These are phyloP conservation scores for Chlamydomonas sp. DNA, from an alignment of 139 green algal species.

Conservation along the genomic window DNA sequence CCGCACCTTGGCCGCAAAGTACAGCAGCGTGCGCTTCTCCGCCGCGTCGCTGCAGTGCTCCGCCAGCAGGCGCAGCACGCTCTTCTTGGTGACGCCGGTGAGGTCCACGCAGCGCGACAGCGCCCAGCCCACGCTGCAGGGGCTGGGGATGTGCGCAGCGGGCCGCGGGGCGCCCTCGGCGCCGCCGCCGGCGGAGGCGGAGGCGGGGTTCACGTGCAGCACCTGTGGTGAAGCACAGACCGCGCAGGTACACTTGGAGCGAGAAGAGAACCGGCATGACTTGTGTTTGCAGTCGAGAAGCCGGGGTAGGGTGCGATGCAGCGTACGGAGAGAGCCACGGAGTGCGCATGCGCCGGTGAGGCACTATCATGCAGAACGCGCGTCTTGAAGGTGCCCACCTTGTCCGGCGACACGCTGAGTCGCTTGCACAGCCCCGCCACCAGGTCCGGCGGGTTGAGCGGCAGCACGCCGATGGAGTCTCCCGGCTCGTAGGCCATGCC, in stretches of 20 bases:
- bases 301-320: too few species aligned
- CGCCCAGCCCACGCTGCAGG: conserved; percentile 81
- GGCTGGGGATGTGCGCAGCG: conserved; percentile 73
- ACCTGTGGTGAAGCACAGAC: conserved; percentile 33
- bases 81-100: conserved; percentile 78
- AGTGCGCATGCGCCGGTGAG: conserved; percentile 27
- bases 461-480: conserved; percentile 88
- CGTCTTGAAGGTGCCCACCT: conserved; percentile 6
- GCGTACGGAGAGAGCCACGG: too few species aligned
- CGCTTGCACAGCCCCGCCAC: conserved; percentile 42
- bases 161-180: conserved; percentile 4
- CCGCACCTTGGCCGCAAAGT: conserved; percentile 30
- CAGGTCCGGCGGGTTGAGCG: conserved; percentile 47
- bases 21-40: conserved; percentile 68
- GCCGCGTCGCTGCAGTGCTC: conserved; percentile 79
- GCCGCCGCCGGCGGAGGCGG: background rate
- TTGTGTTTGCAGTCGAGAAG: too few species aligned
- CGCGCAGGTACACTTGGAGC: too few species aligned
- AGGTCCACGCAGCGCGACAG: conserved; percentile 81
- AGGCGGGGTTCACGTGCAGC: too few species aligned
- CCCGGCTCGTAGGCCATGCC: conserved; percentile 82
- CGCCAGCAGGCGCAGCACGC: conserved; percentile 85
- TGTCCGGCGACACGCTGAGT: conserved; percentile 23
- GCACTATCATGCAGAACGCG: background rate
- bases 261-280: too few species aligned